Evolutionary conservation across 768 basidiomycete species (phyloP), one percentile per base, ranked within the genome.

Genomic region (Neoboletus magnificus): DNA sequence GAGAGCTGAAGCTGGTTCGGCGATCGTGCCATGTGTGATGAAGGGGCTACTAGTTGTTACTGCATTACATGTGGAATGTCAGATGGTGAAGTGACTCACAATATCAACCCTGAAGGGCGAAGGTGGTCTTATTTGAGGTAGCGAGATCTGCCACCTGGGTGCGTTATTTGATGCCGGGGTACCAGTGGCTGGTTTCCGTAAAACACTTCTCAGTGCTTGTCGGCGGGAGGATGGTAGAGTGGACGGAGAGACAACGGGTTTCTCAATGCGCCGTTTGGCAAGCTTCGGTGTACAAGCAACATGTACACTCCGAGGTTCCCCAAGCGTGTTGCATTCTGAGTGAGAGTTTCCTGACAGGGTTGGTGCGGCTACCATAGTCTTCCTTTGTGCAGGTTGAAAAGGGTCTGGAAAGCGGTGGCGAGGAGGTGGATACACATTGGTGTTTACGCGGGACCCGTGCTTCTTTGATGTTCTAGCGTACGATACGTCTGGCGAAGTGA

Each of bases 11-110:
- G 18, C 64, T 33, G 8, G 56, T 56, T 48, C 42, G 61, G 37
- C 70, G 66, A 20, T 69, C 55, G 29, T 60, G 68, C 68, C 70
- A 69, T 47, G 63, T 23, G 37, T 72, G 63, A 55, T 69, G 66
- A 33, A 70, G 60, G 27, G 68, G 68, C 68, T 69, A 52, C 52
- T 51, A 37, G 44, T 50, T n/a, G 49, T 65, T 35, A 70, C 32
- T 47, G 22, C 47, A 55, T 49, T 44, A 48, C 45, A 44, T n/a
- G 33, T 48, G n/a, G 20, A 47, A 32, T 30, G n/a, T 32, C 15
- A 20, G 23, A 29, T 27, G 23, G n/a, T 13, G 8, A 42, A 45
- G 8, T 40, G 5, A 43, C 68, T 63, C 57, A 69, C 68, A 39
- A 69, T 60, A 42, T 72, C 52, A n/a, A 69, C 50, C 37, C 22